Conservation (phyloP, 805 yeast genomes). For the Starmerella davenportii region DNA sequence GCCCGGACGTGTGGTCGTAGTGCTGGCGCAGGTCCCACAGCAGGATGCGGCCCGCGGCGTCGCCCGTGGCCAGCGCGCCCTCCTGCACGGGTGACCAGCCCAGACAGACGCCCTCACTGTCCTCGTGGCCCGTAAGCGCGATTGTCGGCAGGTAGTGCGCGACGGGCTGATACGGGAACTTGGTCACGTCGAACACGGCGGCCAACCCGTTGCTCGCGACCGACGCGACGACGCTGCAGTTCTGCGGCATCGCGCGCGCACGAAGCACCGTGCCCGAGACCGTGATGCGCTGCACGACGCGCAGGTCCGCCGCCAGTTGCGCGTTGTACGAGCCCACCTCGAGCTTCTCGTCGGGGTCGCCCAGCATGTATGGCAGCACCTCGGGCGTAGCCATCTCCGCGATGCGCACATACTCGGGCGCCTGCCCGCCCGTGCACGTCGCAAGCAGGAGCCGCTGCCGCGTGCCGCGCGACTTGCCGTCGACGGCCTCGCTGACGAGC, state of each 20-base stretch:
- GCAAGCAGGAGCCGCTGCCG: conserved; percentile 32
- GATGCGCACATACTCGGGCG: conserved; percentile 31
- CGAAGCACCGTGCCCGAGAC: conserved; percentile 59
- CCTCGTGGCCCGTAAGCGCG: conserved; percentile 26
- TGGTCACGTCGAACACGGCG: conserved; percentile 63
- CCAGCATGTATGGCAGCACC: conserved; percentile 13
- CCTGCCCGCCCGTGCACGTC: conserved; percentile 44
- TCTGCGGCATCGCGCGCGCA: conserved; percentile 63
- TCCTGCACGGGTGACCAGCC: conserved; percentile 54
- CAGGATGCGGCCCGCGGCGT: conserved; percentile 44
- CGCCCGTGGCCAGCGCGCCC: conserved; percentile 42
- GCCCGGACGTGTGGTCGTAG: conserved; percentile 16
- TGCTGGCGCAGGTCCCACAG: conserved; percentile 48
- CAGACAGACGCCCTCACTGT: conserved; percentile 33
- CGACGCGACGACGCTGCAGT: conserved; percentile 65
- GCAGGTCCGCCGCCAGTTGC: conserved; percentile 24
- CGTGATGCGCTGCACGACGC: conserved; percentile 39
- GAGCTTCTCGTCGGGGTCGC: conserved; percentile 26
- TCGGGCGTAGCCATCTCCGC: conserved; percentile 22
- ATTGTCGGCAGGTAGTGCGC: conserved; percentile 34
- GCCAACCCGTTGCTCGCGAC: conserved; percentile 48
- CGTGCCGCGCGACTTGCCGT: conserved; percentile 4
- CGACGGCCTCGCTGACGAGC: conserved; percentile 16
- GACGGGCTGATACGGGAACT: conserved; percentile 39
- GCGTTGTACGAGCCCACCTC: conserved; percentile 21